phyloP scores from a whole-genome alignment of 176 grass and related monocot genomes.

The Dendrocalamus sinicus region DNA sequence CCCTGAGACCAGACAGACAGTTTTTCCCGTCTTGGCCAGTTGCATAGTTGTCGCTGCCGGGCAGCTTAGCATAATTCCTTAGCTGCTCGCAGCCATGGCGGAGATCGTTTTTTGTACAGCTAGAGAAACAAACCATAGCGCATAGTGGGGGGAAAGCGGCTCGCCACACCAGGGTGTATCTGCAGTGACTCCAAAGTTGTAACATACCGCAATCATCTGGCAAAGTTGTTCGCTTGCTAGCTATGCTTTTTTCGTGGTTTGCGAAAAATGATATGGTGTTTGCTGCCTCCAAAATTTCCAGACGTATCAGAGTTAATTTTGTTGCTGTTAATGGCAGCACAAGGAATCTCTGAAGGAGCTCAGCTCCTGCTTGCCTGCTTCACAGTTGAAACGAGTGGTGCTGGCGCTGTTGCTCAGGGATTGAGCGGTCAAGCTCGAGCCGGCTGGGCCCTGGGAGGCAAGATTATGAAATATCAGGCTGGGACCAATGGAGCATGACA shows the following conservation, averaged over 20 bases:
- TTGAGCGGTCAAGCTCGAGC: slow-evolving; percentile 13
- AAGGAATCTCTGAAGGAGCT: not conserved
- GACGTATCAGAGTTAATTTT: not conserved
- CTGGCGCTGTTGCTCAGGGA: not conserved
- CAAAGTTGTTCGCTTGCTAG: slow-evolving; percentile 29
- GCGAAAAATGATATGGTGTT: not conserved
- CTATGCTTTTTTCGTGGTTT: not conserved
- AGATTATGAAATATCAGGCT: not conserved
- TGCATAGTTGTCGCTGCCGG: not conserved
- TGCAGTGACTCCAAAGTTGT: slow-evolving; percentile 27
- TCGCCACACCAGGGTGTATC: slow-evolving; percentile 9
- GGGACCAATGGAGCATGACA: not conserved
- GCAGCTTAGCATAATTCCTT: slow-evolving; percentile 13
- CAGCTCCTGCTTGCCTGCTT: not conserved
- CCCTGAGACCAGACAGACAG: not conserved
- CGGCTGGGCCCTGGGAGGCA: not conserved
- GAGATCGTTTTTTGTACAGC: slow-evolving; percentile 46
- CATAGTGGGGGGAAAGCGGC: not conserved
- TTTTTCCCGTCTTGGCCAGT: slow-evolving; percentile 11
- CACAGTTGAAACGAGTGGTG: not conserved
- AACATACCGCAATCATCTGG: slow-evolving; percentile 16
- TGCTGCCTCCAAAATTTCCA: not conserved
- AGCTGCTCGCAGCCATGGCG: slow-evolving; percentile 5
- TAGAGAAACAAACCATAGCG: slow-evolving; percentile 22
- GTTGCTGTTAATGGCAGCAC: not conserved